Conservation (phyloP, 192 early-diverging fungal genomes). For the Pilobolus umbonatus region DNA sequence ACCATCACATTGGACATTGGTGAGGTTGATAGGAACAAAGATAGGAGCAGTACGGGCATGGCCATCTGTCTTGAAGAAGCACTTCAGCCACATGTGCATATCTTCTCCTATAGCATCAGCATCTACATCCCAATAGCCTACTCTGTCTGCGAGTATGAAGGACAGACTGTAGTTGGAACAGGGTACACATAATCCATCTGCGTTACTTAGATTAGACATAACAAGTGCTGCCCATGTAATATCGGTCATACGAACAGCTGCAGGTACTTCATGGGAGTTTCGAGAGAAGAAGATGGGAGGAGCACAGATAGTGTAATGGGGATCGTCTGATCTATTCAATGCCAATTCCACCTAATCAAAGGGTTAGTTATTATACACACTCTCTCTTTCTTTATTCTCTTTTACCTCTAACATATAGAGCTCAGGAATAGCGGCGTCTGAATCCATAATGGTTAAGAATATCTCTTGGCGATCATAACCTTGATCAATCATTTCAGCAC, state of each 20-base stretch:
- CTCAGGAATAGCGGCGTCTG: constrained; percentile 73
- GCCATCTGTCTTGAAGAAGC: constrained; percentile 68
- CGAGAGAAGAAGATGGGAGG: constrained; percentile 53
- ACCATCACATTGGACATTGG: constrained; percentile 46
- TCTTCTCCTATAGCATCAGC: constrained; percentile 49
- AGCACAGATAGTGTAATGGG: constrained; percentile 32
- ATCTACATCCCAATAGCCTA: constrained; percentile 73
- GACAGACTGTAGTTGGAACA: constrained; percentile 75
- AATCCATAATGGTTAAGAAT: constrained; percentile 60
- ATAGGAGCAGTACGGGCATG: constrained; percentile 59
- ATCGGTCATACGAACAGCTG: constrained; percentile 66
- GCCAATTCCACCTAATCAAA: constrained; percentile 29
- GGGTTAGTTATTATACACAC: not conserved
- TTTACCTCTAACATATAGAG: constrained; percentile 54
- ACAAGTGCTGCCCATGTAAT: constrained; percentile 72
- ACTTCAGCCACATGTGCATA: constrained; percentile 62
- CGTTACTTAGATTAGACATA: constrained; percentile 65
- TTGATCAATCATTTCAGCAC: constrained; percentile 24
- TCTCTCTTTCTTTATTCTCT: no score
- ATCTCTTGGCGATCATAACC: constrained; percentile 47
- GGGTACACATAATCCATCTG: constrained; percentile 55
- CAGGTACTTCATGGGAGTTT: constrained; percentile 64
- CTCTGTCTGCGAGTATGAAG: constrained; percentile 64
- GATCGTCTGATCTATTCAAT: constrained; percentile 36
- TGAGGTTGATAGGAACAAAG: constrained; percentile 64